Conservation (phyloP, 1,284 basidiomycete species). For the Leucoagaricus sp. region DNA sequence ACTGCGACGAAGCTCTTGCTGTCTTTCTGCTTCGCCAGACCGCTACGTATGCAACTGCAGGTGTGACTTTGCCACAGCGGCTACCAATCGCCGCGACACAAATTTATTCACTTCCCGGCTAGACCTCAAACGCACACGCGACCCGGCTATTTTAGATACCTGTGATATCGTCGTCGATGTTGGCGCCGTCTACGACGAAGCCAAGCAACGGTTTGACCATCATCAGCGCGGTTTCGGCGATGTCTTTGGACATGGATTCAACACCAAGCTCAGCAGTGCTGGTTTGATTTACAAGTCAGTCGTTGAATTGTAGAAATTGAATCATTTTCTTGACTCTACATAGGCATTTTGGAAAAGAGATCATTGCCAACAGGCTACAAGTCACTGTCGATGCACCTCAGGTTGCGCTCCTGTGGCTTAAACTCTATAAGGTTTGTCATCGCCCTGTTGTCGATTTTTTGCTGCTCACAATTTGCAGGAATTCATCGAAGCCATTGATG, state of each 20-base stretch:
- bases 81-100: not conserved
- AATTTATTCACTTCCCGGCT: slow-evolving; percentile 12
- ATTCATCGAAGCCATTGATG: slow-evolving; percentile 95
- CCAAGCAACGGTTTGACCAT: slow-evolving; percentile 86
- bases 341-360: slow-evolving; percentile 92
- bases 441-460: not conserved
- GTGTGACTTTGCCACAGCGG: slow-evolving; percentile 38
- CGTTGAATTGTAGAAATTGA: not conserved
- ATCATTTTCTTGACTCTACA: slow-evolving; percentile 5
- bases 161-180: slow-evolving; percentile 99
- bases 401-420: slow-evolving; percentile 81
- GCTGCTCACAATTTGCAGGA: slow-evolving; percentile 48
- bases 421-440: slow-evolving; percentile 74
- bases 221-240: slow-evolving; percentile 95
- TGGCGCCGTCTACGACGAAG: slow-evolving; percentile 88
- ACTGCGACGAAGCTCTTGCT: slow-evolving; percentile 94
- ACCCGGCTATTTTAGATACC: slow-evolving; percentile 75
- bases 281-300: slow-evolving; percentile 93
- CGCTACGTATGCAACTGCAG: slow-evolving; percentile 71
- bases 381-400: slow-evolving; percentile 57
- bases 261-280: slow-evolving; percentile 91
- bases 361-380: slow-evolving; percentile 71
- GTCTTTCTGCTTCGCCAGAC: slow-evolving; percentile 90
- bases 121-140: slow-evolving; percentile 84
- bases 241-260: slow-evolving; percentile 84